Base-by-base conservation (phyloP, 306 rosid species). In the Begonia masoniana region DNA sequence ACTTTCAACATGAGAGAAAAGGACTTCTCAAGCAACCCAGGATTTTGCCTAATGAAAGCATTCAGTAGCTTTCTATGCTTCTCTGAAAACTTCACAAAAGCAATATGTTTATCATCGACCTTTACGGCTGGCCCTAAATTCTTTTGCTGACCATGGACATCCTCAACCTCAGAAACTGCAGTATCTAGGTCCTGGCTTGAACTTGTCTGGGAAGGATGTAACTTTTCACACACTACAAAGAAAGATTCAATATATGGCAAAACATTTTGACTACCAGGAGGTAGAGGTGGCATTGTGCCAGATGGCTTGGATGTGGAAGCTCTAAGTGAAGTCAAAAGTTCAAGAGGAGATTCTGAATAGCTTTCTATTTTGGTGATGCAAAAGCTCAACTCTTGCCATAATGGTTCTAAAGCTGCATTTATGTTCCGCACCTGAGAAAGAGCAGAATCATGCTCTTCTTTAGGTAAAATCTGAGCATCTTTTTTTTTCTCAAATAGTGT, bases 21-120 rank as follows among this genome's bases (percentile, higher is more conserved):
- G 31, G 97, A 89, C 57, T 89, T 89, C 68, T 89, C 97, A 60
- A 89, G 84, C 82, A 89, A 76, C 36, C 89, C 95, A 43, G 97
- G 89, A 75, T 85, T 85, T 79, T 89, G 97, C 68, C 97, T 81
- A 67, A 89, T 76, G 55, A 89, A 89, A 70, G 97, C 87, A 76
- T 89, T 89, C 16, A 89, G 67, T 63, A 89, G 71, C 66, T 89
- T 89, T 82, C 95, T 71, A 57, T 89, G 97, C 79, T 85, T 89
- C 79, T 89, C 97, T 3, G 97, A 85, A 65, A 89, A 89, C 78
- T 83, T 89, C 58, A 81, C 74, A 26, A 89, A 82, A 54, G 91
- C 80, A 62, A 73, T 61, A 52, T 85, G 78, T 56, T 89, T 89
- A 68, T 89, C 97, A 51, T 89, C 97, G 55, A 68, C 68, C 76